Evolutionary conservation across 495 filamentous ascomycete genomes (phyloP).

Genomic region (Cercophora newfieldiana): DNA sequence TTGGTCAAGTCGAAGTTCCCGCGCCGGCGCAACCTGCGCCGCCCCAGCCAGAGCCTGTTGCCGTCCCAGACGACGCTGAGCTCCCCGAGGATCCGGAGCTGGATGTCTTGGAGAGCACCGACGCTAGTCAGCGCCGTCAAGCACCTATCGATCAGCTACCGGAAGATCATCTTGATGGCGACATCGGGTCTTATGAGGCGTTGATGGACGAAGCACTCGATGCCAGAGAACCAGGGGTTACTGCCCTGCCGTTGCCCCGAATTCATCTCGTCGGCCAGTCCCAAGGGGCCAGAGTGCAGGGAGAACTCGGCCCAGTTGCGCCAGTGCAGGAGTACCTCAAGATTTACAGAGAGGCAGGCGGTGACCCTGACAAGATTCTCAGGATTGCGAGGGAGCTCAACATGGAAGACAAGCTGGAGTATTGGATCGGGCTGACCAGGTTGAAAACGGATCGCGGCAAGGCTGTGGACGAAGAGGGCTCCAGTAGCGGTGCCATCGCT

Average conservation of each 20-base stretch:
- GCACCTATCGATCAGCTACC: neutral
- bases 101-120: neutral
- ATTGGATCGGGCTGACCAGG: constrained; percentile 46
- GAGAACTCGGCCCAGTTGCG: constrained; percentile 7
- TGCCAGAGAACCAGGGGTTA: too few relatives aligned
- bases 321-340: constrained; percentile 49
- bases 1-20: constrained; percentile 49
- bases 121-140: neutral
- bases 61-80: neutral
- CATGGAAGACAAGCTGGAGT: constrained; percentile 55
- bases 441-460: constrained; percentile 27
- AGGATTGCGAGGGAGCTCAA: constrained; percentile 63
- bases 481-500: neutral
- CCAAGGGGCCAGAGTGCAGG: neutral
- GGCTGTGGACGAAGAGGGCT: constrained; percentile 4
- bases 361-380: constrained; percentile 60
- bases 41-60: neutral
- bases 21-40: neutral
- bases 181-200: too few relatives aligned
- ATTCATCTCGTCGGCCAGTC: neutral
- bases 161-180: too few relatives aligned
- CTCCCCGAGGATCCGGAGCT: neutral
- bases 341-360: constrained; percentile 55
- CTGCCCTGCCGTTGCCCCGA: neutral
- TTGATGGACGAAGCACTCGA: too few relatives aligned